phyloP scores from a whole-genome alignment of 108 stramenopile species.

The Cafeteria roenbergensis region DNA sequence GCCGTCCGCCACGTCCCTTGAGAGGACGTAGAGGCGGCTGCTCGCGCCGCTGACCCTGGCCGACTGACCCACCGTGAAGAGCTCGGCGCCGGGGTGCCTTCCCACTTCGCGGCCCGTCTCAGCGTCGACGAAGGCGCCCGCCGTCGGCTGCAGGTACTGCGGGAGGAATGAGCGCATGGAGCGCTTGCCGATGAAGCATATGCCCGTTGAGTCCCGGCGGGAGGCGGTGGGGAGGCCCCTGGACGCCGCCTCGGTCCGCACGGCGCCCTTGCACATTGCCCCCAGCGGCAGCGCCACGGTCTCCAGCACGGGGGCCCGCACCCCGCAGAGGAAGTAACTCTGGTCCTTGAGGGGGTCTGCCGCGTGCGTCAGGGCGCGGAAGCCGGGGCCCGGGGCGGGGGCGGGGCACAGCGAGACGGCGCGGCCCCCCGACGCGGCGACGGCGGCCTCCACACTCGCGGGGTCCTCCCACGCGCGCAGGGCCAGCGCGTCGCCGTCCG shows the following conservation, averaged over 20 bases:
- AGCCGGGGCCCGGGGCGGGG: background rate
- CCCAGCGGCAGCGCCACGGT: conserved; percentile 74
- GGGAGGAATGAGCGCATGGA: conserved; percentile 65
- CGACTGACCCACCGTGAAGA: background rate
- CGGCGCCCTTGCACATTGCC: conserved; percentile 55
- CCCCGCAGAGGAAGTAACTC: conserved; percentile 75
- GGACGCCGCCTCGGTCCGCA: conserved; percentile 58
- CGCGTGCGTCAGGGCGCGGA: conserved; percentile 56
- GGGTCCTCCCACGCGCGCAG: conserved; percentile 36
- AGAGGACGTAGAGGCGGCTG: too few species aligned
- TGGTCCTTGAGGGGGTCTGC: conserved; percentile 73
- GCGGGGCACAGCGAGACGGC: background rate
- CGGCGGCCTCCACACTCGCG: background rate
- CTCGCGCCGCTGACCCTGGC: too few species aligned
- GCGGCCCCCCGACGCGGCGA: conserved; percentile 13
- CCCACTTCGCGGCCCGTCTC: conserved; percentile 17
- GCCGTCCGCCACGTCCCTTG: too few species aligned
- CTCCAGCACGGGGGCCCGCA: conserved; percentile 45
- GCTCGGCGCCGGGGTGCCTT: background rate
- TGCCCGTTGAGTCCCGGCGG: conserved; percentile 76
- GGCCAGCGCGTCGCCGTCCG: background rate
- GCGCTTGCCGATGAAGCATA: conserved; percentile 87
- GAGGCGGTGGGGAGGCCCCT: conserved; percentile 59
- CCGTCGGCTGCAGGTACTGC: conserved; percentile 49
- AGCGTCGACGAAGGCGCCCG: conserved; percentile 58